A percentile compares a stretch with the other conserved stretches of the same genome.
Conservation (phyloP, 805 yeast genomes). For the Monosporozyma unispora region DNA sequence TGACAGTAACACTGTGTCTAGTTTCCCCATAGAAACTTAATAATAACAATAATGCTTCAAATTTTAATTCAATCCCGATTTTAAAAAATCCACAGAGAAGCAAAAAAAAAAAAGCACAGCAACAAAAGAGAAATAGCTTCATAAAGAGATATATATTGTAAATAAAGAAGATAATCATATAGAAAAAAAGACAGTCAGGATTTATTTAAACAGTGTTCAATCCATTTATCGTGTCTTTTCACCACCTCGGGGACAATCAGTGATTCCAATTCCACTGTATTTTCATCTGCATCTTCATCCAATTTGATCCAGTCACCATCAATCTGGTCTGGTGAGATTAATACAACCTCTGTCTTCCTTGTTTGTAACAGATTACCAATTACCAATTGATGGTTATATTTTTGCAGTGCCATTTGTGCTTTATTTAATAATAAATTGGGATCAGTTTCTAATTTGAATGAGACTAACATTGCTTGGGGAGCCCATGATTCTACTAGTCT, state of each 20-base stretch:
- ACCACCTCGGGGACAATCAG: slow-evolving; percentile 38
- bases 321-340: slow-evolving; percentile 41
- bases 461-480: slow-evolving; percentile 84
- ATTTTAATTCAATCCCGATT: background rate
- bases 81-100: background rate
- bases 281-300: slow-evolving; percentile 70
- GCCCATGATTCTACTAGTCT: slow-evolving; percentile 91
- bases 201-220: slow-evolving; percentile 15
- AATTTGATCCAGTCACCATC: slow-evolving; percentile 47
- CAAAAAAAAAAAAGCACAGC: background rate
- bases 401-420: slow-evolving; percentile 64
- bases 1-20: background rate
- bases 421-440: slow-evolving; percentile 54
- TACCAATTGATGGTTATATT: slow-evolving; percentile 87
- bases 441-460: slow-evolving; percentile 91
- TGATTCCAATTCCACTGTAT: background rate
- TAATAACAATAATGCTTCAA: background rate
- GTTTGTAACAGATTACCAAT: slow-evolving; percentile 88
- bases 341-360: slow-evolving; percentile 77
- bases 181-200: background rate
- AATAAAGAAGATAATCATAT: background rate
- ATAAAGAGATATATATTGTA: background rate
- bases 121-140: background rate
- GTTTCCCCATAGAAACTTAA: background rate
- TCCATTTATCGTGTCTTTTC: slow-evolving; percentile 54